A percentile compares a stretch with the other conserved stretches of the same genome.
phyloP scores from a whole-genome alignment of 1,284 basidiomycete species.

The Amylostereum areolatum region DNA sequence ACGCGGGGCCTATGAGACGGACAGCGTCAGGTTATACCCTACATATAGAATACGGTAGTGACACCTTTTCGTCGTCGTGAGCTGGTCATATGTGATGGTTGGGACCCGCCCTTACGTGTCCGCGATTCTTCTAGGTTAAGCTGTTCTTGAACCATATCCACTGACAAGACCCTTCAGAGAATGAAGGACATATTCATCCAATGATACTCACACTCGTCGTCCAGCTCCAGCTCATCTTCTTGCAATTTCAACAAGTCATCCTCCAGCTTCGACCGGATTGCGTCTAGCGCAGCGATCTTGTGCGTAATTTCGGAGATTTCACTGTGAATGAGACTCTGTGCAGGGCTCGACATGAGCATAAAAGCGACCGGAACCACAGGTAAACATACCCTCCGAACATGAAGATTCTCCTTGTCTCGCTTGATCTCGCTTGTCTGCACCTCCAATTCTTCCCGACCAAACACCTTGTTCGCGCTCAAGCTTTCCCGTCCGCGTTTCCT shows the following conservation, averaged over 20 bases:
- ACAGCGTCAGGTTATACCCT: conserved; percentile 12
- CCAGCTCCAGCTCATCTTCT: conserved; percentile 93
- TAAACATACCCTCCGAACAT: conserved; percentile 72
- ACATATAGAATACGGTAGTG: background rate
- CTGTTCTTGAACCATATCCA: conserved; percentile 84
- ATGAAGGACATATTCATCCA: background rate
- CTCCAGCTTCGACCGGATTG: conserved; percentile 77
- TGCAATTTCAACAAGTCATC: conserved; percentile 81
- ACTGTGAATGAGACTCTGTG: conserved; percentile 73
- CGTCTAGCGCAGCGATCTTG: conserved; percentile 85
- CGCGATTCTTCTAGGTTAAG: conserved; percentile 59
- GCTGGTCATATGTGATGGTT: conserved; percentile 44
- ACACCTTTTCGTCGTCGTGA: conserved; percentile 74
- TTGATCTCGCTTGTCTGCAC: conserved; percentile 81
- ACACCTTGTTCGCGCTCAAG: conserved; percentile 58
- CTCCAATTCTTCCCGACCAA: conserved; percentile 78
- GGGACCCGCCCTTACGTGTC: conserved; percentile 27
- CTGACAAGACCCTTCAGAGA: conserved; percentile 30
- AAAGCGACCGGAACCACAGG: background rate
- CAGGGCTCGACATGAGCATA: background rate
- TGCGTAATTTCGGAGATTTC: conserved; percentile 85
- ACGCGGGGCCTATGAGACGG: conserved; percentile 68
- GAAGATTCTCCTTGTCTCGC: conserved; percentile 84
- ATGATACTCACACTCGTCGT: conserved; percentile 76
- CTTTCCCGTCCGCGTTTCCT: conserved; percentile 62